Evolutionary conservation across 441 rosid genomes (phyloP), one percentile per base, ranked within the genome.

Genomic region (Corymbia citriodora): DNA sequence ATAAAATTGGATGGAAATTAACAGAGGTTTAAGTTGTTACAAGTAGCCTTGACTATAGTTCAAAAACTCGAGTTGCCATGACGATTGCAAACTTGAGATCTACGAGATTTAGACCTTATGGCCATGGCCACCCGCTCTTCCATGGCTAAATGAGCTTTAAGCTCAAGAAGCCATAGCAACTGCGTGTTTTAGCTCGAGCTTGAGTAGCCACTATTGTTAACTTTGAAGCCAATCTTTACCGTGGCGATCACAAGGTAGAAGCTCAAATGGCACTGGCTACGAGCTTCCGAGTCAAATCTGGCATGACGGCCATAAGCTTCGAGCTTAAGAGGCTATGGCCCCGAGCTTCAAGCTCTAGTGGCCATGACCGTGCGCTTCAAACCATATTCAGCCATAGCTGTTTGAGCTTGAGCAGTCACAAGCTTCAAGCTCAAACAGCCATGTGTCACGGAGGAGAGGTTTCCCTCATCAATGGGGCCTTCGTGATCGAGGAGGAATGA

Each of bases 21-120:
- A 1, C 1, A 0, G 29, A 10, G 3, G 0, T 23, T 57, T 23
- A 57, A 57, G 23, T 23, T 23, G 10, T 57, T 25, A 23, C 3
- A 0, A 57, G 63, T 57, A 36, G 40, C 45, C 1, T 2, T 0
- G 0, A 31, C 36, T 6, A 12, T 68, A 68, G 17, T 21, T 68
- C 3, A 0, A 68, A 68, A 68, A 40, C 23, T 68, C 79, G 5
- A 31, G 40, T 31, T 68, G 21, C 23, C 40, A 31, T 68, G 23
- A 31, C 31, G 1, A 36, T 31, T 0, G 0, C 21, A 4, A 68
- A 17, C 40, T 68, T 31, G 45, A 1, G 79, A 16, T 68, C 2
- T 16, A 31, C 33, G 0, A 68, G 45, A 21, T 68, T 68, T 16
- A 31, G 45, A 68, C 79, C 79, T 68, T 16, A 31, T 68, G 79